phyloP scores from a whole-genome alignment of 1,139 yeast species.

The Zygosaccharomyces pseudobailii region DNA sequence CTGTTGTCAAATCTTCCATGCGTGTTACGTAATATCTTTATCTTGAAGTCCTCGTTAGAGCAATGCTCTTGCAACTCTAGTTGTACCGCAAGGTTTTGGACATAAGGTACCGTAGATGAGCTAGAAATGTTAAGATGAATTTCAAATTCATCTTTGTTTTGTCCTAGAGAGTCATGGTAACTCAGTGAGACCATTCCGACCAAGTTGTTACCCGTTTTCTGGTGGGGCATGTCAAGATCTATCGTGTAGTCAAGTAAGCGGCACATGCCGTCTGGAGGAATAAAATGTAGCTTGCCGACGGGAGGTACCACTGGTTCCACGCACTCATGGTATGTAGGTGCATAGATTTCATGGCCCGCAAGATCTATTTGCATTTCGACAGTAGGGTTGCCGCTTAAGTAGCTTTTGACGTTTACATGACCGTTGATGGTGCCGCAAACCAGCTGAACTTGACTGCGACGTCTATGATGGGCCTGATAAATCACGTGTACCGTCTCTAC shows the following conservation, averaged over 20 bases:
- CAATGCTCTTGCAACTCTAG: conserved; percentile 36
- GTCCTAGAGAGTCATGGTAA: conserved; percentile 58
- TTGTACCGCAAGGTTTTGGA: conserved; percentile 55
- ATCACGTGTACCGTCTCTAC: conserved; percentile 50
- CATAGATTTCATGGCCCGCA: conserved; percentile 42
- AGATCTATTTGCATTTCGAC: conserved; percentile 51
- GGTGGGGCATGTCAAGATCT: conserved; percentile 40
- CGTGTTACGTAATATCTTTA: conserved; percentile 28
- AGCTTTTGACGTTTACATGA: conserved; percentile 55
- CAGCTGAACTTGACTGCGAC: conserved; percentile 10
- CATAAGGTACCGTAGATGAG: conserved; percentile 46
- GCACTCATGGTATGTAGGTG: conserved; percentile 44
- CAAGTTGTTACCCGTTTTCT: conserved; percentile 21
- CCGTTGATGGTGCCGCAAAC: conserved; percentile 59
- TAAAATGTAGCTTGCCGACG: conserved; percentile 37
- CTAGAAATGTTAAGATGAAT: conserved; percentile 53
- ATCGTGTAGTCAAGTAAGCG: conserved; percentile 61
- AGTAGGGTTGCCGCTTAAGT: conserved; percentile 71
- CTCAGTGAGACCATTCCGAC: conserved; percentile 60
- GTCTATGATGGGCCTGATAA: conserved; percentile 14
- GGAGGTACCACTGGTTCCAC: conserved; percentile 30
- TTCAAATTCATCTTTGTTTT: conserved; percentile 67
- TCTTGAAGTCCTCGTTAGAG: conserved; percentile 11
- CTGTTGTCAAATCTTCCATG: conserved; percentile 39
- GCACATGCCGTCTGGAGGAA: conserved; percentile 86